These are phyloP conservation scores for Nemania bipapillata DNA, from an alignment of 2,329 filamentous ascomycete species.

Conservation along the genomic window DNA sequence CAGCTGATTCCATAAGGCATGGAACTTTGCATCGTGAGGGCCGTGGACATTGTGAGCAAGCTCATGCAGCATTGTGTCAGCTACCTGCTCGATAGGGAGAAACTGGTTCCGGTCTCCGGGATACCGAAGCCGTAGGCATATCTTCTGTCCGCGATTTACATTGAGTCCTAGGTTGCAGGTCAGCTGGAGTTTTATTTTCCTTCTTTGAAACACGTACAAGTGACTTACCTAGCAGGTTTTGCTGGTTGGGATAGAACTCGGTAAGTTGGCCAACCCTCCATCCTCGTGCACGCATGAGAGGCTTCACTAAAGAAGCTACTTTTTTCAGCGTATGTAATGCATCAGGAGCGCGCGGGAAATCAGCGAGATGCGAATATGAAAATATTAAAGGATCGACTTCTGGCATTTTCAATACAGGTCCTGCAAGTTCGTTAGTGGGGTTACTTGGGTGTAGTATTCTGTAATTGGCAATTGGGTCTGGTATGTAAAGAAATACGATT, in stretches of 20 bases:
- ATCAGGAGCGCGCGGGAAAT: conserved; percentile 61
- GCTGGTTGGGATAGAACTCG: conserved; percentile 84
- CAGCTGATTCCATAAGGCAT: conserved; percentile 88
- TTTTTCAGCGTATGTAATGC: conserved; percentile 75
- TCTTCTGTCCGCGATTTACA: conserved; percentile 77
- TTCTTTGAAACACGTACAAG: not conserved
- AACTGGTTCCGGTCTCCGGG: conserved; percentile 79
- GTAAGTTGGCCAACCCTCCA: conserved; percentile 83
- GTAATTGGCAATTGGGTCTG: too few species aligned
- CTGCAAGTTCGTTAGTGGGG: not conserved
- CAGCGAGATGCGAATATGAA: conserved; percentile 62
- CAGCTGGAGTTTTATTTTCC: not conserved
- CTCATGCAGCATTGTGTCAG: conserved; percentile 95
- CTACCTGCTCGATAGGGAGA: conserved; percentile 78
- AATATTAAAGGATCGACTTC: conserved; percentile 60
- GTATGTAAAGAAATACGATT: too few species aligned
- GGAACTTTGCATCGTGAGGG: conserved; percentile 83
- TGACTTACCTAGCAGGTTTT: conserved; percentile 73
- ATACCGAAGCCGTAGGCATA: conserved; percentile 84
- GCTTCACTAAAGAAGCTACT: conserved; percentile 88
- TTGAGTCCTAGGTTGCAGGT: conserved; percentile 71
- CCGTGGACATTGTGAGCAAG: conserved; percentile 87
- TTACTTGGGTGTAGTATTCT: too few species aligned
- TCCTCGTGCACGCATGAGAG: conserved; percentile 86
- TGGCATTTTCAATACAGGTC: conserved; percentile 49